Percentiles rank a stretch among this genome's conserved stretches.
Evolutionary conservation across 257 asterid genomes (phyloP).

Genomic region (Rauvolfia tetraphylla): DNA sequence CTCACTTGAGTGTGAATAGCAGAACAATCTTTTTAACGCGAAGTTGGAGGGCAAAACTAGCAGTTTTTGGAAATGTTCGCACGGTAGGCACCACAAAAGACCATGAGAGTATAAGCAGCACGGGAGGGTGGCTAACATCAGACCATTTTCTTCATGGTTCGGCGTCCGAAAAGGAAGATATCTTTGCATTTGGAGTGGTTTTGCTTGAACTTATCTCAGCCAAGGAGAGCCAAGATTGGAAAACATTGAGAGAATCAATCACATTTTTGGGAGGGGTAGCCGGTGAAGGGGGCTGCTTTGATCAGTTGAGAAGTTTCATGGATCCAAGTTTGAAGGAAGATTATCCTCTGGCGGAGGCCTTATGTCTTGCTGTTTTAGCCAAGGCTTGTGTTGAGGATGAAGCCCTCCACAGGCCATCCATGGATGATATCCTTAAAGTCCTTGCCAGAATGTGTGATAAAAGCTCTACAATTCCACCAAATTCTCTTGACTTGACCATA

Average conservation of each 20-base stretch:
- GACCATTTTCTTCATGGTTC: conserved; percentile 23
- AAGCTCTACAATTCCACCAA: background rate
- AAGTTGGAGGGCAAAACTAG: conserved; percentile 65
- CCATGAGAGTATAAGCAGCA: conserved; percentile 11
- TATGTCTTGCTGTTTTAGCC: conserved; percentile 71
- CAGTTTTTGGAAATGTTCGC: conserved; percentile 30
- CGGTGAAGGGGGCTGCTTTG: conserved; percentile 62
- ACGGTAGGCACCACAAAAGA: conserved; percentile 20
- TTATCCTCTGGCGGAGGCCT: conserved; percentile 69
- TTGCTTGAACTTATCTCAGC: conserved; percentile 59
- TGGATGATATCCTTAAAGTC: conserved; percentile 72
- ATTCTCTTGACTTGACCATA: background rate
- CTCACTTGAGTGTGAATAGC: conserved; percentile 38
- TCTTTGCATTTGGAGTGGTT: conserved; percentile 58
- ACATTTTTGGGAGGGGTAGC: conserved; percentile 42
- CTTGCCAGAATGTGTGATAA: conserved; percentile 65
- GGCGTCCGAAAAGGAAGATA: conserved; percentile 42
- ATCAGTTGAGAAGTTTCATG: conserved; percentile 53
- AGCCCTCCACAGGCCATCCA: conserved; percentile 64
- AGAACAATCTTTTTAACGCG: conserved; percentile 46
- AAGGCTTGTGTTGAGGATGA: conserved; percentile 73
- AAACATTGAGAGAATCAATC: conserved; percentile 36
- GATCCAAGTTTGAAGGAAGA: conserved; percentile 63
- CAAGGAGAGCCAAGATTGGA: conserved; percentile 42
- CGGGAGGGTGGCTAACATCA: conserved; percentile 21